phyloP scores from a whole-genome alignment of 2,329 filamentous ascomycete species.

The Cercospora zeina region DNA sequence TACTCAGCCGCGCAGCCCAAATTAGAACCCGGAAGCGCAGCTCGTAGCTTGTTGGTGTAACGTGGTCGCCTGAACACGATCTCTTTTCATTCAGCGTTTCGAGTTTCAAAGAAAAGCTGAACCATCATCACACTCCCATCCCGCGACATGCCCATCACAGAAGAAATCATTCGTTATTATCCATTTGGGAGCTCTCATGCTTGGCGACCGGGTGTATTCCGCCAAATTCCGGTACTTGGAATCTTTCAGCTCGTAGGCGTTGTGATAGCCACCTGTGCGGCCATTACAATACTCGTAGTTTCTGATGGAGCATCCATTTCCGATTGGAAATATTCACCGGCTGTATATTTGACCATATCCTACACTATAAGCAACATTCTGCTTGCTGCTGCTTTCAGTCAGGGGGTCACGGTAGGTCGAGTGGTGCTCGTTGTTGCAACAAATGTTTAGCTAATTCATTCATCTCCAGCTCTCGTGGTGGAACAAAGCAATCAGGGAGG shows the following conservation, averaged over 20 bases:
- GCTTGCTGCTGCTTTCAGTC: not conserved
- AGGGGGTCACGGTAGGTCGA: not conserved
- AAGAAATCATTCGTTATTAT: not conserved
- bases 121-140: not conserved
- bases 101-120: not conserved
- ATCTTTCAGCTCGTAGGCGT: not conserved
- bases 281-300: not conserved
- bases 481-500: constrained; percentile 12
- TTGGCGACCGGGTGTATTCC: not conserved
- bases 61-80: no score
- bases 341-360: not conserved
- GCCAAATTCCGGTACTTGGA: not conserved
- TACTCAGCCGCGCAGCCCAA: no score
- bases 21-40: no score
- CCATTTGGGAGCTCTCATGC: not conserved
- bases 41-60: no score
- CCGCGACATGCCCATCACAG: not conserved
- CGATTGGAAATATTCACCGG: not conserved
- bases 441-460: no score
- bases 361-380: not conserved
- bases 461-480: constrained; percentile 3
- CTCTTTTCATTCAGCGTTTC: not conserved
- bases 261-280: not conserved
- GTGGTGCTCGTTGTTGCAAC: no score
- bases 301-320: not conserved